Evolutionary conservation across 2,329 filamentous ascomycete species (phyloP), one percentile per base, ranked within the genome.

Genomic region (Neoascochyta sp.): DNA sequence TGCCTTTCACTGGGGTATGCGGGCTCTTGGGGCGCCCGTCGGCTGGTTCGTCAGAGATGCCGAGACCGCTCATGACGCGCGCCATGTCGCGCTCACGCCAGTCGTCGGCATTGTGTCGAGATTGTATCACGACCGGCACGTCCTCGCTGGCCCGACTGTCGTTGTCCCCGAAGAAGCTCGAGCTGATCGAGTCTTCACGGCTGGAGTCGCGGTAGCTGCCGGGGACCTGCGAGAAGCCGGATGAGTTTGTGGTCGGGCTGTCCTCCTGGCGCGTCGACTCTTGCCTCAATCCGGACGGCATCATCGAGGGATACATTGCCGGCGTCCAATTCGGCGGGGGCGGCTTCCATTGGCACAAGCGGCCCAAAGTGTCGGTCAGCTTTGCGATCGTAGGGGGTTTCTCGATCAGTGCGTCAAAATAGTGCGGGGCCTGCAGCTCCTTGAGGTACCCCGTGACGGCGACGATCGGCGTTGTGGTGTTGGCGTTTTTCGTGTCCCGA

Each of bases 361-460:
- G 81, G 42, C 84, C 83, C 45, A 98, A 72, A 1, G 92, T 86
- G 54, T 98, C 89, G 0, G 81, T 87, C 27, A 98, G 65, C 64
- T 96, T 96, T 3, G 85, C 84, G 23, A 87, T 81, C 21, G 90
- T 96, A 19, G 94, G 93, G 15, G 92, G 92, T 65, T 98, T 98
- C 64, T 98, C 89, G 29, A 98, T 87, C 29, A 98, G 71, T 1
- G 86, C 86, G 60, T 96, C 89, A 54, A 98, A 98, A 63, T 95
- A 86, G 64, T 98, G 90, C 3, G 87, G 86, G 37, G 89, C 88
- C 47, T 92, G 89, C 2, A 98, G 72, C 56, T 98, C 92, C 60
- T 96, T 96, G n/a, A 98, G 70, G 61, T 98, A 98, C 5, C 92
- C 90, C 3, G 92, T 98, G 18, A 98, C 90, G 26, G 88, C 89